Base-by-base conservation (phyloP, 2,329 filamentous ascomycete species). In the Colletotrichum chrysophilum region DNA sequence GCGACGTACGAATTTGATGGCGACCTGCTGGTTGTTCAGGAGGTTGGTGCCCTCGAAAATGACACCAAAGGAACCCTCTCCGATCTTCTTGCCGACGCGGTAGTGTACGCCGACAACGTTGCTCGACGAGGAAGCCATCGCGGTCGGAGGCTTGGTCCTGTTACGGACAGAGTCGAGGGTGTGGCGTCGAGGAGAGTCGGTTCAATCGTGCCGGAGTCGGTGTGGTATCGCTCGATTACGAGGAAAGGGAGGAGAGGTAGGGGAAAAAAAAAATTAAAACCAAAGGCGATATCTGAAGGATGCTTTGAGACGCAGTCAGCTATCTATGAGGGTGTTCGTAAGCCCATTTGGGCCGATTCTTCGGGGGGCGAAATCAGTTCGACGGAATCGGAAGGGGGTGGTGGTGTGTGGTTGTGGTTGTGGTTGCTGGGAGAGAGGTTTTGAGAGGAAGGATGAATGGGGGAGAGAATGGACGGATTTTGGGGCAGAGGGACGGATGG, bases 101-200 rank as follows among this genome's bases (percentile, higher is more conserved):
- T 99, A 99, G 88, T 99, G 97, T 80, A 99, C 97, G 84, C 97
- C 97, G 82, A 98, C 97, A 80, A 99, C 97, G 87, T 98, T 98
- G 77, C 96, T 98, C 78, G 95, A 97, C 76, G 94, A 95, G 78
- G 95, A 96, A 75, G 95, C 93, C 95, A 97, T 97, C 84, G 82
- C 84, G 84, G 80, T 77, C 77, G 72, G 26, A 58, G 72, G 52
- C 38, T 58, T 18, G 36, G 73, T 74, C 76, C 77, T 78, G 21
- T 80, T 79, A 80, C 79, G 80, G 79, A 78, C 71, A 64, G 48
- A 62, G 58, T 73, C 73, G 68, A 71, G 52, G 34, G n/a, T 16
- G 56, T 55, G 60, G 71, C 71, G 64, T 55, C 36, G 65, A 52
- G 52, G 24, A 55, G 34, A 30, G 36, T 65, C 68, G 68, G 61